Base-by-base conservation (phyloP, 1,284 basidiomycete species). In the Pseudomicrostroma phylloplanum region DNA sequence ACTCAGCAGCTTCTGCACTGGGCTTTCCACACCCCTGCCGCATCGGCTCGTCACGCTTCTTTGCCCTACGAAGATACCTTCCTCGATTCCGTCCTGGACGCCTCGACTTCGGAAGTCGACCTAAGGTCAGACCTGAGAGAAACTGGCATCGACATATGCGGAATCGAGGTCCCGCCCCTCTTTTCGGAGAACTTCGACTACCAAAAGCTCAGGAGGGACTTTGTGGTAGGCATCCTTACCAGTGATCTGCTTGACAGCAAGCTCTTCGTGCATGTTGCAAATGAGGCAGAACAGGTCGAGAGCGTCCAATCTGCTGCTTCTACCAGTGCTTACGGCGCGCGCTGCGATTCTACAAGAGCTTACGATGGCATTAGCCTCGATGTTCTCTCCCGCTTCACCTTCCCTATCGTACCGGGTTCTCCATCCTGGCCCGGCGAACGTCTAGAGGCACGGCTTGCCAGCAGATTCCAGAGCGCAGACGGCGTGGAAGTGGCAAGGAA, bases 101-200 rank as follows among this genome's bases (percentile, higher is more conserved):
- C 58, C 57, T 65, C 67, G 17, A 58, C 63, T n/a, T 61, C 68
- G 3, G 88, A 92, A 67, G 81, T 92, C 13, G 89, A 91, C 69
- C 85, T 92, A 65, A 85, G 90, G 58, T 88, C 90, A 76, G 91
- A 92, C 79, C 82, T 92, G 54, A 87, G 92, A 62, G 91, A 92
- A 77, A 92, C 90, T 76, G 86, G 86, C 42, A 72, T 79, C 56
- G 73, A 79, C 60, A 67, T 79, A 36, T 79, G 77, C 70, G 91
- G 91, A n/a, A 87, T 89, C 30, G 90, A 92, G 82, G 89, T 97
- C 21, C 92, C 92, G 0, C 94, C 93, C 0, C 81, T 97, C 4
- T 98, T 97, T 82, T 93, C 96, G 73, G 96, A 98, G 80, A 98
- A 98, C 81, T 99, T 99, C 79, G 96, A 98, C 81, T 98, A 96